These are phyloP conservation scores for Alnus glutinosa DNA, from an alignment of 306 rosid species.

Conservation along the genomic window DNA sequence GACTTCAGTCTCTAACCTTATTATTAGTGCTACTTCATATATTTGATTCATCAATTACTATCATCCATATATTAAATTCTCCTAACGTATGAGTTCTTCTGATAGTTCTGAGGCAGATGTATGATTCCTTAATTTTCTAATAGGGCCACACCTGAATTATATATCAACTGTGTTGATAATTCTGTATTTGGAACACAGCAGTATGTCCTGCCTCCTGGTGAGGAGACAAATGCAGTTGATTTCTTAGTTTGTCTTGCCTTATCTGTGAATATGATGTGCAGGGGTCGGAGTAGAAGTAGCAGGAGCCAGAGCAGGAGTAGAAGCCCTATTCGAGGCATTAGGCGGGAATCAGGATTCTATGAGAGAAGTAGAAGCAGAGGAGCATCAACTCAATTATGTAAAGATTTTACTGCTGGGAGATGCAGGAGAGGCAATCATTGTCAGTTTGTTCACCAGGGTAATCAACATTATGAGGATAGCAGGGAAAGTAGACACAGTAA, in stretches of 20 bases:
- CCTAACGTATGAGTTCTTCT: background rate
- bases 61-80: background rate
- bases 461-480: constrained; percentile 61
- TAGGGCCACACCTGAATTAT: background rate
- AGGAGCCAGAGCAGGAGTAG: constrained; percentile 52
- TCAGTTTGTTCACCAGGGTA: constrained; percentile 71
- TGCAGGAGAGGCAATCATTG: constrained; percentile 88
- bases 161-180: background rate
- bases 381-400: constrained; percentile 58
- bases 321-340: constrained; percentile 56
- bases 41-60: background rate
- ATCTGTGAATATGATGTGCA: constrained; percentile 26
- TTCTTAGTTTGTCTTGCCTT: constrained; percentile 34
- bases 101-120: background rate
- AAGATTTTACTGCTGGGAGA: constrained; percentile 79
- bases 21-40: background rate
- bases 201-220: background rate
- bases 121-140: constrained; percentile 2
- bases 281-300: constrained; percentile 44
- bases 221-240: constrained; percentile 23
- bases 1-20: background rate
- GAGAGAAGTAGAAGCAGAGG: constrained; percentile 78
- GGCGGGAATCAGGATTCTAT: constrained; percentile 61
- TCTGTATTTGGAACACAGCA: background rate
- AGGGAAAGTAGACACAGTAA: constrained; percentile 77